phyloP scores from a whole-genome alignment of 257 asterid genomes.

The Nicotiana tabacum region DNA sequence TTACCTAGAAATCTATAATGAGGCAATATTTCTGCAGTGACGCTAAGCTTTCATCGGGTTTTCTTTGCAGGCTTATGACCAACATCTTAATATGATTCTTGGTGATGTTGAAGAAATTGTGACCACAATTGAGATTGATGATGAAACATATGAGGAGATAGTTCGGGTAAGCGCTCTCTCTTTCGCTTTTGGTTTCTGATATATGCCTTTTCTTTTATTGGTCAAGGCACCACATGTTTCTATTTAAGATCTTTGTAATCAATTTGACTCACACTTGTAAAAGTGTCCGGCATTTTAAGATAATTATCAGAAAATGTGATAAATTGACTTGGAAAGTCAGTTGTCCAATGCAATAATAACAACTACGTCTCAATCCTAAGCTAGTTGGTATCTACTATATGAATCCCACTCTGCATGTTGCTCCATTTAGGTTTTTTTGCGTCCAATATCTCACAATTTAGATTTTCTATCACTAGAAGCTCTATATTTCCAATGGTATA shows the following conservation, averaged over 20 bases:
- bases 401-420: neutral
- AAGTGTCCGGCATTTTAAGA: neutral
- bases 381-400: neutral
- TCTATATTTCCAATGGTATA: neutral
- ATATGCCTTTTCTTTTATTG: neutral
- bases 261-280: neutral
- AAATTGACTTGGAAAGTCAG: neutral
- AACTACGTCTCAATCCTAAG: neutral
- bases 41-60: conserved; percentile 7
- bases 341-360: neutral
- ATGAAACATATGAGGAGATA: conserved; percentile 93
- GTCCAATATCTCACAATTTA: neutral
- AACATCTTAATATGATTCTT: conserved; percentile 93
- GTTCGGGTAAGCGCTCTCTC: conserved; percentile 56
- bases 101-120: conserved; percentile 92
- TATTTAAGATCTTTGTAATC: neutral
- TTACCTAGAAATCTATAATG: neutral
- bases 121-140: conserved; percentile 87
- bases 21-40: neutral
- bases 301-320: neutral
- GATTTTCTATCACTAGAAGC: neutral
- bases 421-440: neutral
- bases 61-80: conserved; percentile 81
- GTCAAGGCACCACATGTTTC: neutral
- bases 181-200: neutral